These are phyloP conservation scores for Puya raimondii DNA, from an alignment of 176 grass and related monocot genomes.

Conservation along the genomic window DNA sequence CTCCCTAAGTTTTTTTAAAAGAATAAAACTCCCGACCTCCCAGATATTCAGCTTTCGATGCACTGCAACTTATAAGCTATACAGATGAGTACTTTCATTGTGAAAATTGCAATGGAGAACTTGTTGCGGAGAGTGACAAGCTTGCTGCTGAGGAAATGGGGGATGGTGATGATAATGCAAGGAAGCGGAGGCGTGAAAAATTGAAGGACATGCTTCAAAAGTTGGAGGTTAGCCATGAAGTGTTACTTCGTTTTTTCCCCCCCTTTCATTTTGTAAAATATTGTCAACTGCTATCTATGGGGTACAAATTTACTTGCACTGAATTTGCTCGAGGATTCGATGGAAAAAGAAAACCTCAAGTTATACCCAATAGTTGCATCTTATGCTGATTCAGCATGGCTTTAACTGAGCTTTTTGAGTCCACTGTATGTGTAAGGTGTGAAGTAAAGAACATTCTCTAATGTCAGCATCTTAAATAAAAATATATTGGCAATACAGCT, in stretches of 20 bases:
- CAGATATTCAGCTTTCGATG: conserved; percentile 98
- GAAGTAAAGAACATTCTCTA: too few relatives aligned
- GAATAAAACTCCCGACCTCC: neutral
- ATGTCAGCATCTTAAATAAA: too few relatives aligned
- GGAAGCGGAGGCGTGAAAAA: conserved; percentile 69
- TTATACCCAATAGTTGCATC: too few relatives aligned
- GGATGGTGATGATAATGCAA: conserved; percentile 88
- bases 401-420: too few relatives aligned
- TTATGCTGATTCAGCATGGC: too few relatives aligned
- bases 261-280: neutral
- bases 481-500: too few relatives aligned
- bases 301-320: too few relatives aligned
- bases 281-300: neutral
- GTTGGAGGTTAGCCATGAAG: conserved; percentile 47
- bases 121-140: conserved; percentile 95
- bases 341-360: too few relatives aligned
- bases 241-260: neutral
- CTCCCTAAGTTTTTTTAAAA: neutral
- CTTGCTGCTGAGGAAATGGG: conserved; percentile 98
- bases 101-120: conserved; percentile 89
- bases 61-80: conserved; percentile 72
- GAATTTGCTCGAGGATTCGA: too few relatives aligned
- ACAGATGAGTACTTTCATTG: conserved; percentile 82
- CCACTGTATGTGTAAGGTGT: too few relatives aligned
- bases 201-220: conserved; percentile 85